These are phyloP conservation scores for Sanghuangporus baumii DNA, from an alignment of 1,284 basidiomycete genomes.

Conservation along the genomic window DNA sequence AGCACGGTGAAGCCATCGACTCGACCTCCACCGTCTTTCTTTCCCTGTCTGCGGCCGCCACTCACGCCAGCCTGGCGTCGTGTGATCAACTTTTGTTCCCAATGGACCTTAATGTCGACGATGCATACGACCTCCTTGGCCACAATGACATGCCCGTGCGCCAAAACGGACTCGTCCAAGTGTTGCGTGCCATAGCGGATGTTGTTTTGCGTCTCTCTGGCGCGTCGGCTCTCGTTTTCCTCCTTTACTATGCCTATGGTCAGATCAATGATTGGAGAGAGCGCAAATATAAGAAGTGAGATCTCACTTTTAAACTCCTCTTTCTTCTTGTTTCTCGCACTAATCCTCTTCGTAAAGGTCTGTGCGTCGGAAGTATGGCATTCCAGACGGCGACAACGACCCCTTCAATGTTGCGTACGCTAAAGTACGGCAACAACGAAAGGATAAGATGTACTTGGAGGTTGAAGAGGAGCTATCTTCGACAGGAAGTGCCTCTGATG, in stretches of 20 bases:
- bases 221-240: not conserved
- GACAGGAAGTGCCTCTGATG: not conserved
- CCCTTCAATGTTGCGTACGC: slow-evolving; percentile 82
- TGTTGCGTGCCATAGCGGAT: not conserved
- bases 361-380: slow-evolving; percentile 68
- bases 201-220: not conserved
- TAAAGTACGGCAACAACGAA: slow-evolving; percentile 46
- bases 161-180: not conserved
- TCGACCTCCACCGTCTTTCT: not conserved
- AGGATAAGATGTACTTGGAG: slow-evolving; percentile 28
- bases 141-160: slow-evolving; percentile 15
- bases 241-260: not conserved
- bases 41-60: not conserved
- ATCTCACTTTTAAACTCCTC: slow-evolving; percentile 15
- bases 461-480: not conserved
- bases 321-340: slow-evolving; percentile 18
- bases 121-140: slow-evolving; percentile 15
- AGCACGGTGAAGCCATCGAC: not conserved
- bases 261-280: slow-evolving; percentile 39
- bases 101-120: slow-evolving; percentile 11
- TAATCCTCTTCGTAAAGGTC: slow-evolving; percentile 30
- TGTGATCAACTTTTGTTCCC: not conserved
- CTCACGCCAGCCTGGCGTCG: not conserved
- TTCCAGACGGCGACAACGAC: slow-evolving; percentile 71
- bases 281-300: slow-evolving; percentile 53